These are phyloP conservation scores for Cenchrus americanus DNA, from an alignment of 176 grass and related monocot genomes.

Conservation along the genomic window DNA sequence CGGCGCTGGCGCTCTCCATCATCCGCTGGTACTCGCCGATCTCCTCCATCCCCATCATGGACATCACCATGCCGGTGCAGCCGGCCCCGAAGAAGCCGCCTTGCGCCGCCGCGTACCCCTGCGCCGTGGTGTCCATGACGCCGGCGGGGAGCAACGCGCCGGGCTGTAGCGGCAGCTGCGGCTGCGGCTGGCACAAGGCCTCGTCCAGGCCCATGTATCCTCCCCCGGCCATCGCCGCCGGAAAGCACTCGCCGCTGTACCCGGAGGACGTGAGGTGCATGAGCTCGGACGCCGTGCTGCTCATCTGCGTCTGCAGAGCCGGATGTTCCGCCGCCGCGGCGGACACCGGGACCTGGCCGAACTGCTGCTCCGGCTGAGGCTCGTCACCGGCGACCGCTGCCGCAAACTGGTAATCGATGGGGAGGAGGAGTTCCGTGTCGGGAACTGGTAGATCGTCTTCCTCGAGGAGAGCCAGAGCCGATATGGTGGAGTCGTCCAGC, in stretches of 20 bases:
- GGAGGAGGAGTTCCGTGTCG: conserved; percentile 41
- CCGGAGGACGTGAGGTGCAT: conserved; percentile 43
- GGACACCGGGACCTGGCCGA: conserved; percentile 47
- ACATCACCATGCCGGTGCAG: conserved; percentile 50
- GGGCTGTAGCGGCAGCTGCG: not conserved
- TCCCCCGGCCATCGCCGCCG: conserved; percentile 45
- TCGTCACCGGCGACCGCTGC: not conserved
- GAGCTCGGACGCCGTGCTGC: conserved; percentile 38
- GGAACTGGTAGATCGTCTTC: conserved; percentile 30
- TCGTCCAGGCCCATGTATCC: conserved; percentile 60
- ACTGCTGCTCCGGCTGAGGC: conserved; percentile 46
- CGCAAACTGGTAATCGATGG: conserved; percentile 43
- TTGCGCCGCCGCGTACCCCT: conserved; percentile 24
- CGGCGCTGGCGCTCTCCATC: conserved; percentile 48
- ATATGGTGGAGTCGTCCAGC: conserved; percentile 69
- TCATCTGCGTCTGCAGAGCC: conserved; percentile 57
- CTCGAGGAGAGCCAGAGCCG: conserved; percentile 66
- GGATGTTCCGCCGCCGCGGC: conserved; percentile 24
- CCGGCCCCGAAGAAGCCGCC: conserved; percentile 43
- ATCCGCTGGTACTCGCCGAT: conserved; percentile 68
- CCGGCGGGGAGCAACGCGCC: conserved; percentile 30
- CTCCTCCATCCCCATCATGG: conserved; percentile 58
- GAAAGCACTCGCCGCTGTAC: conserved; percentile 51
- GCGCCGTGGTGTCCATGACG: conserved; percentile 6
- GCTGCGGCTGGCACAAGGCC: conserved; percentile 41